These are phyloP conservation scores for Colletotrichum sp. DNA, from an alignment of 2,329 filamentous ascomycete species.

Conservation along the genomic window DNA sequence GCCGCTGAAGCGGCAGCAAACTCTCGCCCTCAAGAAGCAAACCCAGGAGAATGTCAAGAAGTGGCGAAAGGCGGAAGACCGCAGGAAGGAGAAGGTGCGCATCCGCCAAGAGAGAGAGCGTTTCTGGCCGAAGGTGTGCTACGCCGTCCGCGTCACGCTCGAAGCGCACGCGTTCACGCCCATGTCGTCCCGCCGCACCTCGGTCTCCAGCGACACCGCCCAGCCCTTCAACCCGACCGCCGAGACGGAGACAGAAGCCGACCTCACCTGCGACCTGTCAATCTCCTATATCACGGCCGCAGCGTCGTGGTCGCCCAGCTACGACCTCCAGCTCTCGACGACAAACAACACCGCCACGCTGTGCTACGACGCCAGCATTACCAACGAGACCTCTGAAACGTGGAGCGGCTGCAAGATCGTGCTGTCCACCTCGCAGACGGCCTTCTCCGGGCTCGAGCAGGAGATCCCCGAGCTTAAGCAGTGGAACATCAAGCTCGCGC, in stretches of 20 bases:
- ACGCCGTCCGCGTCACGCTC: conserved; percentile 55
- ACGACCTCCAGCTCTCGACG: conserved; percentile 67
- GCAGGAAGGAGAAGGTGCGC: conserved; percentile 47
- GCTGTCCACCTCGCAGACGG: conserved; percentile 68
- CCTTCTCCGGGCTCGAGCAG: conserved; percentile 60
- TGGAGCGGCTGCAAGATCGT: conserved; percentile 66
- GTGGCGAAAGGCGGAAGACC: conserved; percentile 34
- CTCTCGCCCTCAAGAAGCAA: not conserved
- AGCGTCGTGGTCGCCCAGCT: conserved; percentile 65
- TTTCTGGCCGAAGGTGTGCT: conserved; percentile 57
- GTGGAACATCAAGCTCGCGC: conserved; percentile 60
- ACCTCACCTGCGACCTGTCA: conserved; percentile 48
- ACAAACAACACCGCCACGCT: conserved; percentile 56
- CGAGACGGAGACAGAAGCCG: conserved; percentile 21
- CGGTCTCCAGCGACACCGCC: conserved; percentile 57
- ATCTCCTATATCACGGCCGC: conserved; percentile 65
- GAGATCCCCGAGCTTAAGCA: conserved; percentile 57
- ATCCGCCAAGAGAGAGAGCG: conserved; percentile 46
- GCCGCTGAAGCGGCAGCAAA: not conserved
- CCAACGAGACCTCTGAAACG: conserved; percentile 67
- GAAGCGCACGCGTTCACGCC: conserved; percentile 50
- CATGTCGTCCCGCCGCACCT: conserved; percentile 52
- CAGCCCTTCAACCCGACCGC: conserved; percentile 47
- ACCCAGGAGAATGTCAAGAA: conserved; percentile 36
- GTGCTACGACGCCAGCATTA: conserved; percentile 67